Base-by-base conservation (phyloP, 306 rosid species). In the Alnus rubra region DNA sequence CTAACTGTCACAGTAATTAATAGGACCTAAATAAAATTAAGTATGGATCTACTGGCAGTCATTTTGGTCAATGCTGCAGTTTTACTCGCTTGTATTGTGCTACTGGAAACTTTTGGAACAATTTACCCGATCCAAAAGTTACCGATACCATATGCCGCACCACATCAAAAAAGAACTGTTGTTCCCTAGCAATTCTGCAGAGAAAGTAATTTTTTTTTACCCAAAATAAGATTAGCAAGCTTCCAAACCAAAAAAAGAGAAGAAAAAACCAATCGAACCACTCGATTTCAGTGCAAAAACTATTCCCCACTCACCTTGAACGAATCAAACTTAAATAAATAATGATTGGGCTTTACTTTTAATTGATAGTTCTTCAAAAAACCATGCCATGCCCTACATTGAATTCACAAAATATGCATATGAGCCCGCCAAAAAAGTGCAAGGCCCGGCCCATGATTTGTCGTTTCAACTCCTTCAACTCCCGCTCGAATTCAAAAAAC, bases 41-140 rank as follows among this genome's bases (percentile, higher is more conserved):
- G 28, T 23, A 31, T 76, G 62, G 82, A 68, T 77, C 78, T 83
- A n/a, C 18, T 16, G 23, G 88, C 84, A 58, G 86, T 84, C 80
- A 93, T 92, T 88, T 89, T 95, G 48, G 76, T 78, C 75, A 95
- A 50, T 37, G 99, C 97, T 53, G 89, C 94, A 44, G 98, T 89
- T 86, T 93, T 95, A 81, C 99, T 95, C 78, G 92, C 97, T 7
- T 33, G 23, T 35, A 67, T 48, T 0, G 5, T 67, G 28, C 16
- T 39, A 39, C 49, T 62, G 42, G n/a, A 67, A 67, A 67, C 49
- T 37, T 75, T 42, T 37, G 28, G 55, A 69, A 5, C 49, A 71
- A 35, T 64, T 35, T 64, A 2, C 23, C 47, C 42, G 8, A 37
- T 37, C n/a, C 23, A 33, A 35, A 54, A 51, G 18, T 14, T 51